Base-by-base conservation (phyloP, 2,329 filamentous ascomycete genomes). In the Celoporthe dispersa region DNA sequence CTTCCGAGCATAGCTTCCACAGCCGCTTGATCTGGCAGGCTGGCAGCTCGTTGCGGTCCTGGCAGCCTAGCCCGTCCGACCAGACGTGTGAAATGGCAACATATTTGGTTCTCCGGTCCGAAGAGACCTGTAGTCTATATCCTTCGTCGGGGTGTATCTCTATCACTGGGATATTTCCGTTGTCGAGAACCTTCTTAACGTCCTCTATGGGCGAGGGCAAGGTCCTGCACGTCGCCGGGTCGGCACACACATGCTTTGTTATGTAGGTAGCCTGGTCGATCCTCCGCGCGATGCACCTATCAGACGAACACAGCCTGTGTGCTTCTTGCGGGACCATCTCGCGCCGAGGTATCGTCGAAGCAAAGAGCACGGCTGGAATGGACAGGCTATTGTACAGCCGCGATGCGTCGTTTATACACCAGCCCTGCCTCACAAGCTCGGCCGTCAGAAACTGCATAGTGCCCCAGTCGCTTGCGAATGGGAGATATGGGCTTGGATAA, bases 361-460 rank as follows among this genome's bases (percentile, higher is more conserved):
- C 55, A 33, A 59, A 59, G 7, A 59, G 55, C n/a, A 59, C 55
- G 31, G 25, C 25, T 35, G 55, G 28, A 11, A 35, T 33, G 55
- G 55, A 59, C 25, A 59, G 16, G 28, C 11, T 59, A 22, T 59
- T 28, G 31, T 59, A 33, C 7, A 59, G 55, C 31, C 55, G 55
- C 55, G 55, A 31, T 35, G 31, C 55, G 31, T 33, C 55, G 31
- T 28, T 35, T 7, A 11, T 28, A 59, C 55, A 59, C 55, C 55
- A 59, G 55, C 55, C 55, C 55, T 28, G 55, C n/a, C 33, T 59
- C 55, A 59, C 28, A 31, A 59, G 55, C 55, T 59, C 55, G 9
- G 16, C 55, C 55, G 25, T 33, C 55, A 59, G 55, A 2, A 59
- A 35, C 25, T 31, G 12, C 31, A 22, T 22, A 6, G 28, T 31